Evolutionary conservation across 768 basidiomycete genomes (phyloP), one percentile per base, ranked within the genome.

Genomic region (Krasilnikovozyma curviuscula): DNA sequence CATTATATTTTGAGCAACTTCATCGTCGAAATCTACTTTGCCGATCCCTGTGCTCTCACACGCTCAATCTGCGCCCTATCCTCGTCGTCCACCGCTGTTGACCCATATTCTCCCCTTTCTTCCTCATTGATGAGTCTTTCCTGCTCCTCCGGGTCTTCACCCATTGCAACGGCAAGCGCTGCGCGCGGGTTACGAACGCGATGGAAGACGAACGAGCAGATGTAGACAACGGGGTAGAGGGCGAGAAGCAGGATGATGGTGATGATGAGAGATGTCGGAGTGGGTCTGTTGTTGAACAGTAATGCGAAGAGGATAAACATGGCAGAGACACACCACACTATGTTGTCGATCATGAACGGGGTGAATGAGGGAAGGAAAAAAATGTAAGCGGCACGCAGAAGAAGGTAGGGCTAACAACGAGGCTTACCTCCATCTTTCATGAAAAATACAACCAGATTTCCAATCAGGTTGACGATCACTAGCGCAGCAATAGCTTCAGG

Each of bases 401-500:
- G n/a, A 14, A 12, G 21, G 10, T 9, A 24, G 35, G 19, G 37
- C 25, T 44, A 27, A 28, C 31, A 35, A 14, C 3, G n/a, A n/a
- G 7, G 57, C 62, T 50, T 37, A 61, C 59, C 59, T 58, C 37
- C 54, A 44, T 40, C 58, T 44, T 42, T 56, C 57, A 35, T 57
- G 19, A 35, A 55, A 59, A 18, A 57, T 54, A 61, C 61, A 61
- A 18, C 60, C 47, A 25, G 59, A 59, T 29, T 55, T 27, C 50
- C 50, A 32, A 35, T 74, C 29, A 70, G 31, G 59, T 89, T 84
- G 3, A 77, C 74, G 7, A 69, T 69, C 8, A 78, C 65, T 24
- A 85, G 66, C 19, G 78, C 74, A 2, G 71, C 75, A 38, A 88
- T 77, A 0, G 79, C 85, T 0, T 77, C 68, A 76, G 79, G 84